Evolutionary conservation across 2,329 filamentous ascomycete genomes (phyloP).

Genomic region (Paraphoma sp.): DNA sequence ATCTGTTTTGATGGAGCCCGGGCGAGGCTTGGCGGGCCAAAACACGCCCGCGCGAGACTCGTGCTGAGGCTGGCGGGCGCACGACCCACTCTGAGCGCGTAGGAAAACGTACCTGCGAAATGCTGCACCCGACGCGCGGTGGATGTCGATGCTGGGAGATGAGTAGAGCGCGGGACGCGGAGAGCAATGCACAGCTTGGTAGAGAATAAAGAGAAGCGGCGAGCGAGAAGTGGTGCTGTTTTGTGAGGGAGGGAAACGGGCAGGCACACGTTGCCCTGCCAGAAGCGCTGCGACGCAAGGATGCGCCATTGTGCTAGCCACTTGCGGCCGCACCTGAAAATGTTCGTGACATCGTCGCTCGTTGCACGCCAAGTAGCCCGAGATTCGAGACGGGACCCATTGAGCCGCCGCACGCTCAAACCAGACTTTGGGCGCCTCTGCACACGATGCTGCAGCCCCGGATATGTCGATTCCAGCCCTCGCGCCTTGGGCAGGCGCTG

Average conservation of each 20-base stretch:
- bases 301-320: constrained; percentile 24
- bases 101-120: constrained; percentile 32
- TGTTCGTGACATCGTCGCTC: constrained; percentile 30
- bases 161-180: constrained; percentile 3
- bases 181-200: background rate
- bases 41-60: constrained; percentile 35
- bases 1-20: constrained; percentile 45
- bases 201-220: constrained; percentile 20
- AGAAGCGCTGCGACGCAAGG: constrained; percentile 2
- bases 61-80: constrained; percentile 38
- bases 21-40: constrained; percentile 34
- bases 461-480: constrained; percentile 62
- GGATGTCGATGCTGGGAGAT: constrained; percentile 13
- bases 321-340: constrained; percentile 35
- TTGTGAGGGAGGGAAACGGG: constrained; percentile 12
- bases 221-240: constrained; percentile 12
- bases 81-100: constrained; percentile 43
- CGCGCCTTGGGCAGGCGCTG: constrained; percentile 57
- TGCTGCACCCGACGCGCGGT: constrained; percentile 31
- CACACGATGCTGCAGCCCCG: constrained; percentile 70
- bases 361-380: constrained; percentile 21
- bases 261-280: background rate
- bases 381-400: constrained; percentile 18
- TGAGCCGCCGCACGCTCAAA: constrained; percentile 22
- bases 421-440: constrained; percentile 19